Conservation (phyloP, 345 rosid species). For the Gossypioides kirkii region DNA sequence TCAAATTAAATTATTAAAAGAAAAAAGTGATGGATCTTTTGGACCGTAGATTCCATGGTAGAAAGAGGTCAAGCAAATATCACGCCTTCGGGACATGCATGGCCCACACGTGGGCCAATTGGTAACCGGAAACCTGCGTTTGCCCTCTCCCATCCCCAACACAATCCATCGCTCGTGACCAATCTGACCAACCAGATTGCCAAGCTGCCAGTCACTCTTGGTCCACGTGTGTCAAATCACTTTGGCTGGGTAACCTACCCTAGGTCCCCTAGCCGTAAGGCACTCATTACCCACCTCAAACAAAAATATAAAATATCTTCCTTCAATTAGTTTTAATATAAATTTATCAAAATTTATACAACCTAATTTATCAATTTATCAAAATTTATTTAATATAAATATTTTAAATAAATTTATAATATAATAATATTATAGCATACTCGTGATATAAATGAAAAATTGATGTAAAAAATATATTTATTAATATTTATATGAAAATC, state of each 20-base stretch:
- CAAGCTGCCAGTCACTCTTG: slow-evolving; percentile 22
- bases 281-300: slow-evolving; percentile 14
- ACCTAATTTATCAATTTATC: too few species aligned
- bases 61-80: slow-evolving; percentile 14
- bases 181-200: slow-evolving; percentile 16
- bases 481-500: too few species aligned
- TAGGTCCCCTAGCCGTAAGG: neutral
- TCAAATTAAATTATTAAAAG: neutral
- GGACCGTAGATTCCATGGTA: slow-evolving; percentile 3
- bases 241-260: neutral
- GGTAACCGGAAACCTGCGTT: slow-evolving; percentile 25
- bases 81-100: slow-evolving; percentile 32
- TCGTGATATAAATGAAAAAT: too few species aligned
- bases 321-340: neutral
- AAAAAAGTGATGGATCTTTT: neutral
- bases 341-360: too few species aligned
- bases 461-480: too few species aligned
- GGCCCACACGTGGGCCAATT: slow-evolving; percentile 34
- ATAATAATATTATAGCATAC: too few species aligned
- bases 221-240: slow-evolving; percentile 27
- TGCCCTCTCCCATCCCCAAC: neutral
- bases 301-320: neutral
- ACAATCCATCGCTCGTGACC: slow-evolving; percentile 16
- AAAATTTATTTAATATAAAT: too few species aligned
- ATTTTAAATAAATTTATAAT: too few species aligned